phyloP scores from a whole-genome alignment of 768 basidiomycete species.

The Dendrothele bispora region DNA sequence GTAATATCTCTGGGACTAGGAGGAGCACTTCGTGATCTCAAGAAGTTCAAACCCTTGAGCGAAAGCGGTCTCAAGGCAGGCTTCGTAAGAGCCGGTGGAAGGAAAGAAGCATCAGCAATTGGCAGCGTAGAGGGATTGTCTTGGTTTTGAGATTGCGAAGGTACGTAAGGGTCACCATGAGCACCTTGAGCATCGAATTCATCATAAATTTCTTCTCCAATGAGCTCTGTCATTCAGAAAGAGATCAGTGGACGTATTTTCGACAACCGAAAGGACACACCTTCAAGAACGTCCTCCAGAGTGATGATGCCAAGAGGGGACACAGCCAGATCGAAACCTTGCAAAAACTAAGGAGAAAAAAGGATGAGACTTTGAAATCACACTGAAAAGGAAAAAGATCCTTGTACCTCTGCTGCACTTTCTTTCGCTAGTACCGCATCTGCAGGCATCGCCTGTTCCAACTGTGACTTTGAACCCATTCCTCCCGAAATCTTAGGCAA shows the following conservation, averaged over 20 bases:
- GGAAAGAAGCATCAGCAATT: conserved; percentile 18
- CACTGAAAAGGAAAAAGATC: conserved; percentile 4
- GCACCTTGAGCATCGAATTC: conserved; percentile 84
- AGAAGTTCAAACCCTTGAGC: conserved; percentile 47
- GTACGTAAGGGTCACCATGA: conserved; percentile 48
- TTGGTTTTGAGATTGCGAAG: conserved; percentile 21
- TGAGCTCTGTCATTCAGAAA: conserved; percentile 58
- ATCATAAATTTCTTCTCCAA: conserved; percentile 91
- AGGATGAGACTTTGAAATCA: conserved; percentile 1
- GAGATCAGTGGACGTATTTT: conserved; percentile 1
- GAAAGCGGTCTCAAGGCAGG: conserved; percentile 40
- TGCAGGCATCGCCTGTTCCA: conserved; percentile 82
- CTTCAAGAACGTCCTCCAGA: conserved; percentile 90
- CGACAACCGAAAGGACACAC: conserved; percentile 38
- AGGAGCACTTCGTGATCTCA: conserved; percentile 59
- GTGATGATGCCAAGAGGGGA: conserved; percentile 92
- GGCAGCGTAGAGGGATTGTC: not conserved
- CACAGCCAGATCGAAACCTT: conserved; percentile 76
- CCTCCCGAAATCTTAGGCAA: conserved; percentile 39
- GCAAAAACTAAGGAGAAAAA: conserved; percentile 59
- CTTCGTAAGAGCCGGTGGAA: conserved; percentile 23
- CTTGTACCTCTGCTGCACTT: conserved; percentile 72
- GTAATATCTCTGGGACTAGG: conserved; percentile 44
- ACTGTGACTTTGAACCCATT: conserved; percentile 44
- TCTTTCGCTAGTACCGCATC: conserved; percentile 81